Conservation (phyloP, 495 filamentous ascomycete species). For the Aspergillus nidulans region DNA sequence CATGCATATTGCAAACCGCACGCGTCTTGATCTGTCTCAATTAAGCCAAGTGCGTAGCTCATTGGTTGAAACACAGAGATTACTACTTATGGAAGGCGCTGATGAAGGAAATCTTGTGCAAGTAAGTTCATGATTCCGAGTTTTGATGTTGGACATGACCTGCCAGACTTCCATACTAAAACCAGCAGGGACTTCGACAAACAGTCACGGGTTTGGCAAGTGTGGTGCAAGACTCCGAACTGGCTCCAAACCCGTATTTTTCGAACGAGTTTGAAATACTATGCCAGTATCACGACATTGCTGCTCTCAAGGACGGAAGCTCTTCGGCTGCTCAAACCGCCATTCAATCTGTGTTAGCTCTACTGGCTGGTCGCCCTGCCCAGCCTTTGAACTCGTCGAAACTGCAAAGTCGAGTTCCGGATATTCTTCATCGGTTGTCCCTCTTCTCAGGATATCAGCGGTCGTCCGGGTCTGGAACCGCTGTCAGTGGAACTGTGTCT, state of each 20-base stretch:
- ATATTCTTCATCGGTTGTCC: slow-evolving; percentile 33
- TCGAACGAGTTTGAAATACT: slow-evolving; percentile 60
- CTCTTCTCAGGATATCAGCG: slow-evolving; percentile 33
- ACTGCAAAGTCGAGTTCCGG: slow-evolving; percentile 29
- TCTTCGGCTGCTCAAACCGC: slow-evolving; percentile 8
- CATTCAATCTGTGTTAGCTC: slow-evolving; percentile 31
- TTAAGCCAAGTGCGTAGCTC: slow-evolving; percentile 39
- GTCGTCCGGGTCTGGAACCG: slow-evolving; percentile 23
- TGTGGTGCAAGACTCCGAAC: slow-evolving; percentile 33
- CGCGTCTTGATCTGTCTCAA: slow-evolving; percentile 36
- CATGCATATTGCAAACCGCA: slow-evolving; percentile 51
- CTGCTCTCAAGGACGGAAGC: slow-evolving; percentile 16
- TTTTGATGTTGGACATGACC: background rate
- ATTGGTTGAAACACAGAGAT: slow-evolving; percentile 38
- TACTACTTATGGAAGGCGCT: slow-evolving; percentile 36
- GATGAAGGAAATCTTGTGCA: slow-evolving; percentile 36
- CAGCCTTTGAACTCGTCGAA: slow-evolving; percentile 31
- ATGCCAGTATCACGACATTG: slow-evolving; percentile 56
- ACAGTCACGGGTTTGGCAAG: slow-evolving; percentile 55
- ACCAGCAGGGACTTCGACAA: slow-evolving; percentile 41
- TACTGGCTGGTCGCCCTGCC: slow-evolving; percentile 40
- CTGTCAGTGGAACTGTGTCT: slow-evolving; percentile 52
- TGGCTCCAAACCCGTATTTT: slow-evolving; percentile 46
- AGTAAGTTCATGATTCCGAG: slow-evolving; percentile 12
- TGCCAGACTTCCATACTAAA: slow-evolving; percentile 9